Percentiles rank a stretch among this genome's conserved stretches.
Conservation (phyloP, 108 stramenopile genomes). For the Cylindrotheca closterium region DNA sequence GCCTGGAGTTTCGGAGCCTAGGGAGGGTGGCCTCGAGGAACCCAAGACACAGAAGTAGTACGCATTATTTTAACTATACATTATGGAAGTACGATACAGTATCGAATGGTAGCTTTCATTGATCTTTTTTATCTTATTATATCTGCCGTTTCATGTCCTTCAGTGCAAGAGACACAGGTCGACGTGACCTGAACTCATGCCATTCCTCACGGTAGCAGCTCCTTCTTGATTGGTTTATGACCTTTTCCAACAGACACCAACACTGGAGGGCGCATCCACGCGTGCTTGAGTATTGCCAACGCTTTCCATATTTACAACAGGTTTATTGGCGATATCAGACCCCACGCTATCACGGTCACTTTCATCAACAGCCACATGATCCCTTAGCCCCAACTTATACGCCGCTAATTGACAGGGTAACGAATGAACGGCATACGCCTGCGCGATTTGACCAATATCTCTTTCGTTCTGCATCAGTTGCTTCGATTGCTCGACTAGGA, state of each 20-base stretch:
- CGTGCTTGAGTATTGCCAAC: not conserved
- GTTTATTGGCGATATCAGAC: not conserved
- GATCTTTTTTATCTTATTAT: too few relatives aligned
- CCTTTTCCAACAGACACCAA: not conserved
- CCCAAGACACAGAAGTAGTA: too few relatives aligned
- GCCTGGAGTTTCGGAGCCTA: too few relatives aligned
- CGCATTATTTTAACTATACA: too few relatives aligned
- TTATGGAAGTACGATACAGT: too few relatives aligned
- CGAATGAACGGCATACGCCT: not conserved
- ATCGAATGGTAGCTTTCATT: too few relatives aligned
- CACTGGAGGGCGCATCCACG: not conserved
- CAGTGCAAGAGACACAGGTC: too few relatives aligned
- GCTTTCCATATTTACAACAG: not conserved
- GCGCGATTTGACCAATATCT: constrained; percentile 2
- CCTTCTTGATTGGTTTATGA: not conserved
- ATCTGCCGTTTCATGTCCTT: too few relatives aligned
- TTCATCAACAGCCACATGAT: constrained; percentile 1
- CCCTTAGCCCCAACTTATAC: not conserved
- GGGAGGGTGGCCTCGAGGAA: too few relatives aligned
- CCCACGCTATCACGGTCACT: not conserved
- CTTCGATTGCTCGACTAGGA: constrained; percentile 3
- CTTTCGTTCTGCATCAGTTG: constrained; percentile 3
- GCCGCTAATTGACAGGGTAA: not conserved
- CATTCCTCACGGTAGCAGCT: constrained; percentile 1
- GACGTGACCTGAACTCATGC: too few relatives aligned